These are phyloP conservation scores for Quillaja saponaria DNA, from an alignment of 306 rosid species.

Conservation along the genomic window DNA sequence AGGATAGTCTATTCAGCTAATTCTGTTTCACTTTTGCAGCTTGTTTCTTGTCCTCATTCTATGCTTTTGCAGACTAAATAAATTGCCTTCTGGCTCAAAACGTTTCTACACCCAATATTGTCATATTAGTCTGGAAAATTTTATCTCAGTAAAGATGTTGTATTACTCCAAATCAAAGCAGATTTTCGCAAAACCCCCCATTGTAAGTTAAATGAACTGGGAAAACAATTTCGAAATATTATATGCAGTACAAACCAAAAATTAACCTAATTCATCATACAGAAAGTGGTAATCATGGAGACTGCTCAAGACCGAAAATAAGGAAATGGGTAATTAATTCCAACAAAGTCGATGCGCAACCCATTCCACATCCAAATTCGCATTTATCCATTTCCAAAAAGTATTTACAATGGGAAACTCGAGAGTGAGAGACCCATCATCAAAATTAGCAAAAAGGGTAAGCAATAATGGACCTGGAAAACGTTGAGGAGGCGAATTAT, in stretches of 20 bases:
- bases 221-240: too few species aligned
- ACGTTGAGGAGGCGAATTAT: constrained; percentile 48
- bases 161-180: background rate
- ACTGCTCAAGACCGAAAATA: too few species aligned
- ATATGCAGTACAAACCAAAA: background rate
- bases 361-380: too few species aligned
- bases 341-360: too few species aligned
- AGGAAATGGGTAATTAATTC: background rate
- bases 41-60: too few species aligned
- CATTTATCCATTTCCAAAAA: too few species aligned
- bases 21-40: background rate
- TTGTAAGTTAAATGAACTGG: background rate
- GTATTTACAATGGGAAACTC: too few species aligned
- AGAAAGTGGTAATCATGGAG: too few species aligned
- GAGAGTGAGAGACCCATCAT: too few species aligned
- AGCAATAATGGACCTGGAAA: constrained; percentile 45
- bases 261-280: too few species aligned
- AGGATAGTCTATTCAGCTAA: background rate
- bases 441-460: constrained; percentile 11
- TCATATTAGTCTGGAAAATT: background rate
- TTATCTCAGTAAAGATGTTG: background rate
- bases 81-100: too few species aligned
- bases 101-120: background rate
- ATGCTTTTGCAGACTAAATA: too few species aligned
- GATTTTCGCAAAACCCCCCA: background rate